Evolutionary conservation across 2,329 filamentous ascomycete species (phyloP).

Genomic region (Penicillium sp.): DNA sequence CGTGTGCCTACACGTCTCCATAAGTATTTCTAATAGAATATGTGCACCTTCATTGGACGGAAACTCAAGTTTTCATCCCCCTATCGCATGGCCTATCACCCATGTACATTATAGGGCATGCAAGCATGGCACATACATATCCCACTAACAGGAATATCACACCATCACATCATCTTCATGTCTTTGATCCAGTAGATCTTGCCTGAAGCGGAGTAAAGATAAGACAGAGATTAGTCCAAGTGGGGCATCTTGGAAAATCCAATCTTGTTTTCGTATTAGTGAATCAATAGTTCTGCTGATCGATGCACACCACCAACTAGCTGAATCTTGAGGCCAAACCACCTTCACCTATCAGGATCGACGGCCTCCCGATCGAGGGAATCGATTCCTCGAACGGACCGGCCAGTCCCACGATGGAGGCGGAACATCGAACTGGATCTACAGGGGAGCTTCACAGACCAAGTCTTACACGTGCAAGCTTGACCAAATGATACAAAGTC

Average conservation of each 20-base stretch:
- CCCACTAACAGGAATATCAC: background rate
- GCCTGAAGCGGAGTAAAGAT: background rate
- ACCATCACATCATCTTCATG: background rate
- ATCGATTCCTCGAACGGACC: background rate
- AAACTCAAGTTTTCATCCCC: background rate
- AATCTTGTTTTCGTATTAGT: background rate
- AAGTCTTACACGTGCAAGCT: background rate
- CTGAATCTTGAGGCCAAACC: background rate
- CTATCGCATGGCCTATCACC: background rate
- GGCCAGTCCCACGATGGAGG: background rate
- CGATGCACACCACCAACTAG: background rate
- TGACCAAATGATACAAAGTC: background rate
- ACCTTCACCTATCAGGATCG: background rate
- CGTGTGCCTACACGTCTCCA: background rate
- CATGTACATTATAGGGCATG: background rate
- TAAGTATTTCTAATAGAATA: background rate
- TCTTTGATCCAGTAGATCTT: background rate
- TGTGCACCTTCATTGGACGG: background rate
- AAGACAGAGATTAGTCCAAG: background rate
- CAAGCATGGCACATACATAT: background rate
- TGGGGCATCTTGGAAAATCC: background rate
- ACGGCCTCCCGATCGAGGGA: background rate
- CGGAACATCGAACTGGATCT: background rate
- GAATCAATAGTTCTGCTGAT: conserved; percentile 4
- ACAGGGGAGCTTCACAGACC: background rate